These are phyloP conservation scores for Skeletonema marinoi DNA, from an alignment of 108 stramenopile genomes.

Conservation along the genomic window DNA sequence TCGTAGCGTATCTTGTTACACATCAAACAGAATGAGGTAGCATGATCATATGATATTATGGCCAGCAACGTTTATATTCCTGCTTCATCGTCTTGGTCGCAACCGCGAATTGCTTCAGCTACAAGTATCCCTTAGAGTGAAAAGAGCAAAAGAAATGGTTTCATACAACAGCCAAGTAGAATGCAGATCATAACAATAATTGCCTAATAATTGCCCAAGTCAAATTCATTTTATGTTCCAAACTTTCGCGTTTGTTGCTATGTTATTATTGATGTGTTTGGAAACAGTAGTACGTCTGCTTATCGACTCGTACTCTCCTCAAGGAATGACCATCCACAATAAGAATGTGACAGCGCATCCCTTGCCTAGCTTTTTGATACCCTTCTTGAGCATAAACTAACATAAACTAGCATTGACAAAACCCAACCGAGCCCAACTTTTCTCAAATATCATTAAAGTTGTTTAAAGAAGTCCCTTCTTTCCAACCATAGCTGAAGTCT, in stretches of 20 bases:
- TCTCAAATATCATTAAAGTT: neutral
- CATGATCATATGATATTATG: too few species aligned
- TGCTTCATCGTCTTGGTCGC: neutral
- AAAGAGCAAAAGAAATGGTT: neutral
- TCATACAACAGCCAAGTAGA: neutral
- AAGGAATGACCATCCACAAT: neutral
- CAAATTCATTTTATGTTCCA: neutral
- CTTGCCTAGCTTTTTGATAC: neutral
- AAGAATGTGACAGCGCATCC: neutral
- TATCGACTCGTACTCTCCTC: neutral
- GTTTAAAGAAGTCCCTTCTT: constrained; percentile 35
- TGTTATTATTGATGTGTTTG: neutral
- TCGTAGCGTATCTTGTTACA: too few species aligned
- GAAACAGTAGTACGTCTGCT: neutral
- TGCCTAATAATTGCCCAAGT: too few species aligned
- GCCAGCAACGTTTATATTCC: too few species aligned
- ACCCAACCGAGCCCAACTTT: neutral
- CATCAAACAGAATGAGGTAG: too few species aligned
- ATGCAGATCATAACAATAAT: too few species aligned
- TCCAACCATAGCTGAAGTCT: constrained; percentile 47
- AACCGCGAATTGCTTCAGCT: neutral
- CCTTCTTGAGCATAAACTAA: neutral
- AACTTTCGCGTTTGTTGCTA: neutral
- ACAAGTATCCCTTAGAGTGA: neutral
- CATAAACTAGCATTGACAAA: constrained; percentile 1